Percentiles rank a stretch among this genome's conserved stretches.
Conservation (phyloP, 2,329 filamentous ascomycete genomes). For the Ophiostoma sp. region DNA sequence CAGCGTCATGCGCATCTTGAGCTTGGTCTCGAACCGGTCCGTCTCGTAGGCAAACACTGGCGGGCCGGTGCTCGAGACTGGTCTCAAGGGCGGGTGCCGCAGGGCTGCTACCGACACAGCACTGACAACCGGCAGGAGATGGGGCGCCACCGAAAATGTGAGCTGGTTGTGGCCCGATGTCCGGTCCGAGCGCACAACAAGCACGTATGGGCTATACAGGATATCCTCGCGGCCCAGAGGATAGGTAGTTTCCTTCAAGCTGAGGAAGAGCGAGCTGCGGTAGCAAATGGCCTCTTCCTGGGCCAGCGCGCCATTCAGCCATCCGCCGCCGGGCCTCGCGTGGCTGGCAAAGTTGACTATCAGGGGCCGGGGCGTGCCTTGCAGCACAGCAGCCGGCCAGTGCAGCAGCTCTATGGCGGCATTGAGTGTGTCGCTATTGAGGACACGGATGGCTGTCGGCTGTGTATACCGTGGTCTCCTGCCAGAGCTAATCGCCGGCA, state of each 20-base stretch:
- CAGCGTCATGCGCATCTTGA: constrained; percentile 58
- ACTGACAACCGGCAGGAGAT: constrained; percentile 47
- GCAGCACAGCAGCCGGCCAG: neutral
- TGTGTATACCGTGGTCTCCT: constrained; percentile 41
- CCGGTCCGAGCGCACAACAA: constrained; percentile 31
- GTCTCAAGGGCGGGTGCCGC: constrained; percentile 22
- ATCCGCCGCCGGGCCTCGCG: constrained; percentile 56
- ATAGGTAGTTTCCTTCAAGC: constrained; percentile 37
- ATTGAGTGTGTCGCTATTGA: constrained; percentile 55
- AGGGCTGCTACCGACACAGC: constrained; percentile 58
- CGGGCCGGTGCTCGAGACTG: constrained; percentile 17
- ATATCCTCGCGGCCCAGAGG: constrained; percentile 29
- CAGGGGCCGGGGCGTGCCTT: constrained; percentile 22
- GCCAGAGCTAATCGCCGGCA: constrained; percentile 34
- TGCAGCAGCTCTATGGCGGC: constrained; percentile 42
- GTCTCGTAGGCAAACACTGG: constrained; percentile 38
- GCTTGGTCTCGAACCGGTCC: constrained; percentile 51
- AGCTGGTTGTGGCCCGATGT: constrained; percentile 28
- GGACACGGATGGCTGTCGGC: constrained; percentile 41
- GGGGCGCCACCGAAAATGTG: neutral
- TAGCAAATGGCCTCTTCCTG: constrained; percentile 68
- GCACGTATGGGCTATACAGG: constrained; percentile 35
- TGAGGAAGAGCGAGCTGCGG: constrained; percentile 51
- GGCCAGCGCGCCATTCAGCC: constrained; percentile 55
- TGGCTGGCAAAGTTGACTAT: constrained; percentile 64